A percentile compares a stretch with the other conserved stretches of the same genome.
Evolutionary conservation across 345 rosid species (phyloP).

Genomic region (Anacardium occidentale): DNA sequence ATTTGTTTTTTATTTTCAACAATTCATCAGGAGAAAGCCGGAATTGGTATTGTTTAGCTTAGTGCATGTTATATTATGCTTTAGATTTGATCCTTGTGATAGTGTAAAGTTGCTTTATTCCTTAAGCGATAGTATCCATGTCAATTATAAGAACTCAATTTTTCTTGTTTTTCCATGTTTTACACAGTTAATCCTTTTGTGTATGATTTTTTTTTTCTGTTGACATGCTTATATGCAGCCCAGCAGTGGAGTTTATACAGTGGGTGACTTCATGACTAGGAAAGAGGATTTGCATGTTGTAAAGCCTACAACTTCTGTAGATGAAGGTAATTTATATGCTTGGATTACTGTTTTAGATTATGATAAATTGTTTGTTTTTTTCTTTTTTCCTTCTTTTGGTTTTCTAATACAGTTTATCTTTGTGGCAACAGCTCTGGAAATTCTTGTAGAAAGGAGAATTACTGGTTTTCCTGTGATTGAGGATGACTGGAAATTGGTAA

Average conservation of each 20-base stretch:
- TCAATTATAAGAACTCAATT: neutral
- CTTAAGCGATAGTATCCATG: neutral
- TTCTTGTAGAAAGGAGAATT: slow-evolving; percentile 69
- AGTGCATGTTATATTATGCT: too few relatives aligned
- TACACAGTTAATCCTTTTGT: neutral
- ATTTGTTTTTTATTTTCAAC: neutral
- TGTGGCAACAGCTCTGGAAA: slow-evolving; percentile 57
- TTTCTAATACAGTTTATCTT: slow-evolving; percentile 16
- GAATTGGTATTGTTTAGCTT: too few relatives aligned
- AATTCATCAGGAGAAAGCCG: too few relatives aligned
- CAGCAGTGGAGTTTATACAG: slow-evolving; percentile 57
- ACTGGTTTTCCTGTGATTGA: slow-evolving; percentile 92
- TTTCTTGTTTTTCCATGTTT: neutral
- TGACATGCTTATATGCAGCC: slow-evolving; percentile 40
- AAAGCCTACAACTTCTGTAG: slow-evolving; percentile 75
- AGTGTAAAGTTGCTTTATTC: neutral
- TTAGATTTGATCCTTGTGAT: neutral
- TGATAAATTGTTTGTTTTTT: neutral
- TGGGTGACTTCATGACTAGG: slow-evolving; percentile 86
- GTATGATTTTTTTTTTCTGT: neutral
- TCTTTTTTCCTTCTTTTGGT: neutral
- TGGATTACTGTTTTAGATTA: neutral
- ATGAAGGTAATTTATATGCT: slow-evolving; percentile 53
- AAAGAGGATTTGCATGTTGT: slow-evolving; percentile 72
- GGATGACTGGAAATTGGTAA: slow-evolving; percentile 76